These are phyloP conservation scores for Populus hybrid DNA, from an alignment of 441 rosid species.

Conservation along the genomic window DNA sequence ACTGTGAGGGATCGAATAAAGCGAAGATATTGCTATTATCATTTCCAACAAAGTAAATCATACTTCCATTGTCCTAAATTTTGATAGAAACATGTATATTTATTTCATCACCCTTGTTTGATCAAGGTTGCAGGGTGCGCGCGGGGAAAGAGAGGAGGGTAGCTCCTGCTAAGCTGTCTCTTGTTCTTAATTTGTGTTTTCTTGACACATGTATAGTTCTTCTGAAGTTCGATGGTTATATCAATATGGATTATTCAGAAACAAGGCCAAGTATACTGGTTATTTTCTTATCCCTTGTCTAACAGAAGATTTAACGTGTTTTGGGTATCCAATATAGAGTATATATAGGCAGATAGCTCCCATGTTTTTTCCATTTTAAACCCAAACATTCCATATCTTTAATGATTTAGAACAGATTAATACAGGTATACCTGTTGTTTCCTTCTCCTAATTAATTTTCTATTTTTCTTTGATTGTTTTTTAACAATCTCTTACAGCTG, in stretches of 20 bases:
- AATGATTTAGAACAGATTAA: background rate
- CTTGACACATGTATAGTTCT: background rate
- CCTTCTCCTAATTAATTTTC: background rate
- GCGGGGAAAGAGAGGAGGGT: too few species aligned
- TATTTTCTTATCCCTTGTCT: background rate
- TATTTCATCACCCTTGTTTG: too few species aligned
- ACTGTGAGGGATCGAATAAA: background rate
- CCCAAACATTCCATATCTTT: background rate
- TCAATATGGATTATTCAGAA: too few species aligned
- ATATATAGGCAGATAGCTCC: background rate
- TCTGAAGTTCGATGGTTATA: background rate
- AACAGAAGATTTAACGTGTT: background rate
- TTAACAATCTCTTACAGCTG: background rate
- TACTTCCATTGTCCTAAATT: background rate
- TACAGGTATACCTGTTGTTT: background rate
- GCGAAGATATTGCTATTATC: background rate
- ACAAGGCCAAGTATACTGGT: background rate
- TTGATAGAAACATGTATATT: too few species aligned
- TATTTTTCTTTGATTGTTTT: background rate
- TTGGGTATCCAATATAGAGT: background rate
- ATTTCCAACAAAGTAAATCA: background rate
- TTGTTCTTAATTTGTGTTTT: background rate
- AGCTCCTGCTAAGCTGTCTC: too few species aligned
- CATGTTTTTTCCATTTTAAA: background rate
- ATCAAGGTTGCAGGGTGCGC: too few species aligned